phyloP scores from a whole-genome alignment of 2,329 filamentous ascomycete genomes.

The Domatiomyces globalis region DNA sequence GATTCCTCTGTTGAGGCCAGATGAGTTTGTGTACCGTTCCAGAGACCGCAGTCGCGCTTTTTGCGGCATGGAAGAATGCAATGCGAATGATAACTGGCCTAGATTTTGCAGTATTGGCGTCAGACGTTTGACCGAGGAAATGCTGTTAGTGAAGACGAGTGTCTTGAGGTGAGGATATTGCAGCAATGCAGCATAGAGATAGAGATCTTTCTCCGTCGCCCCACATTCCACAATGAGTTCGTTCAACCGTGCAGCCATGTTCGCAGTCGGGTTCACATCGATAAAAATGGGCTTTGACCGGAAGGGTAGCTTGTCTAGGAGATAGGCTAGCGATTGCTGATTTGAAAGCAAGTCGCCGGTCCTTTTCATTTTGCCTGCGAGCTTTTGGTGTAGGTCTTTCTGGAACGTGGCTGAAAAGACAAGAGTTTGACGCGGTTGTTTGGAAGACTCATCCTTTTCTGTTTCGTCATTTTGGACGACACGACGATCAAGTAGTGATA shows the following conservation, averaged over 20 bases:
- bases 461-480: conserved; percentile 38
- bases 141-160: conserved; percentile 90
- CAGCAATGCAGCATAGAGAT: conserved; percentile 74
- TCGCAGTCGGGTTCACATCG: conserved; percentile 74
- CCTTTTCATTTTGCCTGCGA: conserved; percentile 51
- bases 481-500: conserved; percentile 60
- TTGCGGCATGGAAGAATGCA: conserved; percentile 92
- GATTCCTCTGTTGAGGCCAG: conserved; percentile 40
- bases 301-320: conserved; percentile 82
- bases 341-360: conserved; percentile 46
- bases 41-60: conserved; percentile 88
- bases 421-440: conserved; percentile 57
- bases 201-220: conserved; percentile 92
- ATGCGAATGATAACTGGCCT: conserved; percentile 52
- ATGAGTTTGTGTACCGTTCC: conserved; percentile 55
- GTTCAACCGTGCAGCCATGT: conserved; percentile 74
- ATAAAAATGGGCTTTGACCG: conserved; percentile 77
- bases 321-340: conserved; percentile 78
- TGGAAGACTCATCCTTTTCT: conserved; percentile 19
- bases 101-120: conserved; percentile 74
- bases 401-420: conserved; percentile 97
- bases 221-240: conserved; percentile 87
- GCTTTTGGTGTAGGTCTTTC: conserved; percentile 77
- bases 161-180: conserved; percentile 60
- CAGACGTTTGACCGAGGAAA: conserved; percentile 76